phyloP scores from a whole-genome alignment of 2,329 filamentous ascomycete species.

The Exophiala sideris region DNA sequence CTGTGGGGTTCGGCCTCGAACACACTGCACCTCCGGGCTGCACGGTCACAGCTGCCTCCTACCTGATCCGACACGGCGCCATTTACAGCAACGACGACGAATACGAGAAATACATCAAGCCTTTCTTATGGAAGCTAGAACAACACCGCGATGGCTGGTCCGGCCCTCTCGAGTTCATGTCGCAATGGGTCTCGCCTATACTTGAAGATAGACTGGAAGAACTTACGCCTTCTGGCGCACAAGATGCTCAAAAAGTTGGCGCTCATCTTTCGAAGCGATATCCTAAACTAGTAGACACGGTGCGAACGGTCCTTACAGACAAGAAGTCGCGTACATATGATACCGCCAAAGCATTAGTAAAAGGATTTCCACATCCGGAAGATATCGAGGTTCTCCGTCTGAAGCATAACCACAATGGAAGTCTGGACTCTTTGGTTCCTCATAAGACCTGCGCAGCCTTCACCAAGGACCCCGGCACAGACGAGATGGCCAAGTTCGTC shows the following conservation, averaged over 20 bases:
- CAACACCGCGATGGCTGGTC: conserved; percentile 20
- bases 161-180: conserved; percentile 21
- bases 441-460: conserved; percentile 23
- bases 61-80: conserved; percentile 21
- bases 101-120: conserved; percentile 25
- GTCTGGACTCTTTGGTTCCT: conserved; percentile 17
- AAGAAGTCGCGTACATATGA: conserved; percentile 23
- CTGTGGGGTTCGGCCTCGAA: conserved; percentile 22
- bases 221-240: conserved; percentile 20
- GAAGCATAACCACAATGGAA: conserved; percentile 18
- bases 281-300: conserved; percentile 15
- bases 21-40: conserved; percentile 20
- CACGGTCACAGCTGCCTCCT: conserved; percentile 20
- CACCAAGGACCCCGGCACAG: conserved; percentile 18
- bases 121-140: conserved; percentile 24
- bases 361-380: conserved; percentile 16
- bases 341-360: conserved; percentile 16
- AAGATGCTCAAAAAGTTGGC: conserved; percentile 20
- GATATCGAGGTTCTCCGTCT: conserved; percentile 22
- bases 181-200: conserved; percentile 22
- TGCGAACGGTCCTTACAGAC: conserved; percentile 19
- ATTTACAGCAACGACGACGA: conserved; percentile 26
- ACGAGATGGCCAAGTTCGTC: conserved; percentile 20
- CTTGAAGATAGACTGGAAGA: conserved; percentile 22
- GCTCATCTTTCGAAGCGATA: conserved; percentile 18